Conservation (phyloP, 441 rosid genomes). For the Corymbia citriodora region DNA sequence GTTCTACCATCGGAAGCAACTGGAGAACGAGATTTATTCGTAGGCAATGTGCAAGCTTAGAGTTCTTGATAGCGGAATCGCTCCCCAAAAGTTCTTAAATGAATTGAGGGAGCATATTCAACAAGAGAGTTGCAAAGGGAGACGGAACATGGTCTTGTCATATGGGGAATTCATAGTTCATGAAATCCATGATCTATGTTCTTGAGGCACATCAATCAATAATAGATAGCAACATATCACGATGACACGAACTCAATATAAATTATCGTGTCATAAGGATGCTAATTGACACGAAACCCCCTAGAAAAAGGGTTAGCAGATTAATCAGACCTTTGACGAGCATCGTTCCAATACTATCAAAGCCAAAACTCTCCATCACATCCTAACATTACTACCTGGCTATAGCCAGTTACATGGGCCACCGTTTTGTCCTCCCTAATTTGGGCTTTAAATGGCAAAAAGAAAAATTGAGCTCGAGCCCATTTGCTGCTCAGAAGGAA, state of each 20-base stretch:
- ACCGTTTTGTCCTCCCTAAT: background rate
- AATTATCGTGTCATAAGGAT: background rate
- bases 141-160: background rate
- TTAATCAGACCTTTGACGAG: background rate
- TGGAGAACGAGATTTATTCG: accelerated
- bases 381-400: background rate
- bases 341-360: background rate
- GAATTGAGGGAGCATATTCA: accelerated
- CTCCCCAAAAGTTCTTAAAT: background rate
- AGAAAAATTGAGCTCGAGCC: too few species aligned
- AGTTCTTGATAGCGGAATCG: accelerated
- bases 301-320: background rate
- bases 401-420: background rate
- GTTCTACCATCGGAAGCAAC: accelerated
- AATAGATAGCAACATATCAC: background rate
- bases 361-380: background rate
- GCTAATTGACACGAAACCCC: accelerated
- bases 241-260: background rate
- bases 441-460: too few species aligned
- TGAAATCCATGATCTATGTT: accelerated
- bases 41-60: background rate
- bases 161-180: background rate
- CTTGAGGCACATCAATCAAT: background rate
- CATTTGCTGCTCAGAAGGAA: too few species aligned
- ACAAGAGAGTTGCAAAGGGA: accelerated